A percentile compares a stretch with the other conserved stretches of the same genome.
phyloP scores from a whole-genome alignment of 768 basidiomycete species.

The Lactarius vividus region DNA sequence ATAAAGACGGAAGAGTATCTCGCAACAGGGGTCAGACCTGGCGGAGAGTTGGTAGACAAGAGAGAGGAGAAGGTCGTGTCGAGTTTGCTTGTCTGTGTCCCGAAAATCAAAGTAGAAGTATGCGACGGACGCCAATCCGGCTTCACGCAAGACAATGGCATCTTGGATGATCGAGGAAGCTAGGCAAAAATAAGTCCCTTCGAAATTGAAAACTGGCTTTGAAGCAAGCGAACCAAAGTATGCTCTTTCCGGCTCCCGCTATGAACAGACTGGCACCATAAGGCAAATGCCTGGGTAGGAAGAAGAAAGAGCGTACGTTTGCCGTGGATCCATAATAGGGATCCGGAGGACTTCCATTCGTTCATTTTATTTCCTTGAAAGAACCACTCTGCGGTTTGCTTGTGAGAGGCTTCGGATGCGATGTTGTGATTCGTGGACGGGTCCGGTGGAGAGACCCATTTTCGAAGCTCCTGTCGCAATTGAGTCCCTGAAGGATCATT shows the following conservation, averaged over 20 bases:
- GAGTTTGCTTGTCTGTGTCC: background rate
- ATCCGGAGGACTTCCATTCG: too few species aligned
- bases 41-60: background rate
- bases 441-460: constrained; percentile 2
- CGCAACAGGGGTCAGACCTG: background rate
- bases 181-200: too few species aligned
- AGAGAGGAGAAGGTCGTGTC: background rate
- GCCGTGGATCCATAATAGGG: too few species aligned
- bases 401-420: background rate
- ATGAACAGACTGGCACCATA: too few species aligned
- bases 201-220: too few species aligned
- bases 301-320: too few species aligned
- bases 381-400: background rate
- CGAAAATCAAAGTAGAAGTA: background rate
- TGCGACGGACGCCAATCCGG: background rate
- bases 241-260: too few species aligned
- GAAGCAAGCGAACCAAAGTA: too few species aligned
- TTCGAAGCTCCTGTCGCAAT: background rate
- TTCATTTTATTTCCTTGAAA: background rate
- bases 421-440: constrained; percentile 1
- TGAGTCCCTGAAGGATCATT: background rate
- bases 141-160: background rate
- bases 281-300: too few species aligned
- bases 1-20: background rate
- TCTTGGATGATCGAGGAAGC: background rate